Conservation (phyloP, 2,329 filamentous ascomycete species). For the Lachnellula hyalina region DNA sequence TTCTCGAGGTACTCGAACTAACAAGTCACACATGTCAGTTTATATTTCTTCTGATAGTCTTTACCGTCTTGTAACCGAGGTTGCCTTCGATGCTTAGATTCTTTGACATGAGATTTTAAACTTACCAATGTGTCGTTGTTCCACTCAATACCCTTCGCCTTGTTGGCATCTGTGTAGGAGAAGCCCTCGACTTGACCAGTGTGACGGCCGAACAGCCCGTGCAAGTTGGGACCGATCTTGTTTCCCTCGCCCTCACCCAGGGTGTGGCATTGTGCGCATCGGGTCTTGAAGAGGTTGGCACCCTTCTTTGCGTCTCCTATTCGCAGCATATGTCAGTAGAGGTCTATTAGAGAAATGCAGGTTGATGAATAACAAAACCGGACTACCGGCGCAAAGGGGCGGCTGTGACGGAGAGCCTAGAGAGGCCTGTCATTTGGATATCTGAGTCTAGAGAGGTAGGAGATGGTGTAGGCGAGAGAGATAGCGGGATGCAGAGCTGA, state of each 20-base stretch:
- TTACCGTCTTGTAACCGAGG: neutral
- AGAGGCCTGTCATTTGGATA: neutral
- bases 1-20: constrained; percentile 99
- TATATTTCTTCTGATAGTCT: neutral
- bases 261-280: constrained; percentile 98
- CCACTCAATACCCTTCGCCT: constrained; percentile 91
- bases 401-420: neutral
- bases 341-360: neutral
- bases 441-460: neutral
- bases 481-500: neutral
- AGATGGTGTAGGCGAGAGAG: neutral
- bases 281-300: constrained; percentile 98
- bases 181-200: constrained; percentile 86
- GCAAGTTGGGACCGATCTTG: constrained; percentile 96
- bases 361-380: neutral
- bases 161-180: constrained; percentile 99
- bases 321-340: constrained; percentile 29
- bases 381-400: constrained; percentile 12
- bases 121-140: constrained; percentile 76
- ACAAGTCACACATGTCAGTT: neutral
- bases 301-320: constrained; percentile 92
- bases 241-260: constrained; percentile 84
- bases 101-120: constrained; percentile 10
- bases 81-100: neutral
- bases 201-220: constrained; percentile 97